Percentiles rank a stretch among this genome's conserved stretches.
These are phyloP conservation scores for Lactifluus echinatus DNA, from an alignment of 768 basidiomycete species.

Conservation along the genomic window DNA sequence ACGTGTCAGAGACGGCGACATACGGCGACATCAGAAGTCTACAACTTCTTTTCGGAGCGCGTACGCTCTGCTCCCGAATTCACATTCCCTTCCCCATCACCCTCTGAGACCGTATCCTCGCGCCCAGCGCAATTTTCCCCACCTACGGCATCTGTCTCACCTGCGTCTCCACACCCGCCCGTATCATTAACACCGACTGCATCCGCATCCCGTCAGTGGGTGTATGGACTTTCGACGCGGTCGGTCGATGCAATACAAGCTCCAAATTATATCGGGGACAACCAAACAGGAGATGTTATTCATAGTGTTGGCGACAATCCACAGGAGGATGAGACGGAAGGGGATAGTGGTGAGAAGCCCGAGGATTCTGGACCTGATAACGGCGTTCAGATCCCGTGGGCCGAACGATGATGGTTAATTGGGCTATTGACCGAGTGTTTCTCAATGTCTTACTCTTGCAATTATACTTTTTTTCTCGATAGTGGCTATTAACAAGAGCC, in stretches of 20 bases:
- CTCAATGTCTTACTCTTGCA: neutral
- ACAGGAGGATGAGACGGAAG: conserved; percentile 4
- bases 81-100: neutral
- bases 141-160: neutral
- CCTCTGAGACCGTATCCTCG: neutral
- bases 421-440: neutral
- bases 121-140: neutral
- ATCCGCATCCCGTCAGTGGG: conserved; percentile 1
- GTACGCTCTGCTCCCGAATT: conserved; percentile 15
- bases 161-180: neutral
- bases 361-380: conserved; percentile 5
- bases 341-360: conserved; percentile 15
- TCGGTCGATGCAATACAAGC: neutral
- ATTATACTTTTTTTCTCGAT: neutral
- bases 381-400: conserved; percentile 6
- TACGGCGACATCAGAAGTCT: neutral
- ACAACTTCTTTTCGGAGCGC: conserved; percentile 14
- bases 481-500: neutral
- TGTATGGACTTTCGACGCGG: neutral
- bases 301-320: neutral
- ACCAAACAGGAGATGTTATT: neutral
- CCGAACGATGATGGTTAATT: conserved; percentile 4
- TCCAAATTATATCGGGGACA: neutral
- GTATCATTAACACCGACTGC: neutral
- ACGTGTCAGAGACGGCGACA: conserved; percentile 5